A percentile compares a stretch with the other conserved stretches of the same genome.
Evolutionary conservation across 257 asterid genomes (phyloP).

Genomic region (Przewalskia tangutica): DNA sequence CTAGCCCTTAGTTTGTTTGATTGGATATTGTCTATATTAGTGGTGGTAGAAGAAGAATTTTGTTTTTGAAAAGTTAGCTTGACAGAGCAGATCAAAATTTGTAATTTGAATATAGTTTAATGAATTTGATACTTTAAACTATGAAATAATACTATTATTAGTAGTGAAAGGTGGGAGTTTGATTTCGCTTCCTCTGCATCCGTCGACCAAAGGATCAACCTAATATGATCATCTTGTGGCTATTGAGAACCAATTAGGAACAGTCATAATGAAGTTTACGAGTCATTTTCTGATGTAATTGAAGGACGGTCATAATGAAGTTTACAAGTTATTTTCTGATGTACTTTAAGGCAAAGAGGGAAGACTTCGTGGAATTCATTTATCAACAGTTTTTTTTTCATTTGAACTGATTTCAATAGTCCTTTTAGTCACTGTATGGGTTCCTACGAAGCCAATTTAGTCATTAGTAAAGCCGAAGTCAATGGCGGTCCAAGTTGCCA

Average conservation of each 20-base stretch:
- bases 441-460: no score
- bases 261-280: no score
- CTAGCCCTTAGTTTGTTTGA: background rate
- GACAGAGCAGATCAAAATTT: background rate
- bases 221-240: background rate
- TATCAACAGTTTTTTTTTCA: no score
- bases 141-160: background rate
- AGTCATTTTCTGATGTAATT: no score
- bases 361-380: background rate
- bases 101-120: background rate
- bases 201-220: background rate
- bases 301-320: background rate
- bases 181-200: background rate
- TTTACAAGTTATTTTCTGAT: background rate
- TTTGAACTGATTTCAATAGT: background rate
- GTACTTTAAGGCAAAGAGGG: background rate
- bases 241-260: background rate
- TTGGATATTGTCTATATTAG: background rate
- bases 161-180: background rate
- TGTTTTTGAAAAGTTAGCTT: background rate
- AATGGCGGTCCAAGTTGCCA: background rate
- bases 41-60: background rate
- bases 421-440: no score
- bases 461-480: background rate
- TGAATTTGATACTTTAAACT: background rate